Conservation (phyloP, 768 basidiomycete genomes). For the Psilocybe cyanescens region DNA sequence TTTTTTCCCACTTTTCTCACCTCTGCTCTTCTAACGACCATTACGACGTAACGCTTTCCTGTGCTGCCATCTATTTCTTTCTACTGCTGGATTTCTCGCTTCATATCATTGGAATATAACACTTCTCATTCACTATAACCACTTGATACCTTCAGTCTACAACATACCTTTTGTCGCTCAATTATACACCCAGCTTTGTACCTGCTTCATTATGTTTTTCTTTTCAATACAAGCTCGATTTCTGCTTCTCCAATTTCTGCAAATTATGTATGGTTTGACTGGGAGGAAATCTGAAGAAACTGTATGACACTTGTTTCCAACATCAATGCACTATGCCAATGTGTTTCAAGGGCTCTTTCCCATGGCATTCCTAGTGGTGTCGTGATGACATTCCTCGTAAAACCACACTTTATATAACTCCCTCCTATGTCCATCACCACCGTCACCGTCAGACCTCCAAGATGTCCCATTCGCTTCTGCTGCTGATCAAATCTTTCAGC, state of each 20-base stretch:
- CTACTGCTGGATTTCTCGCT: neutral
- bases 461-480: neutral
- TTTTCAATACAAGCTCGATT: neutral
- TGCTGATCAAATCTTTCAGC: neutral
- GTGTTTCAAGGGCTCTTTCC: neutral
- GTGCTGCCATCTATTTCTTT: neutral
- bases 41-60: neutral
- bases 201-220: neutral
- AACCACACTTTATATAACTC: neutral
- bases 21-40: neutral
- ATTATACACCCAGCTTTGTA: neutral
- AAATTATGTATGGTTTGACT: neutral
- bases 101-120: neutral
- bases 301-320: too few species aligned
- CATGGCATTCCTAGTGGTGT: neutral
- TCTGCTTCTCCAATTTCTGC: neutral
- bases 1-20: neutral
- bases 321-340: neutral
- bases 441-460: neutral
- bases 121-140: neutral
- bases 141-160: slow-evolving; percentile 2
- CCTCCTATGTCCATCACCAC: neutral
- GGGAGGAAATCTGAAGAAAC: neutral
- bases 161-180: slow-evolving; percentile 3
- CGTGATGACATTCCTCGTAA: neutral